Conservation (phyloP, 495 filamentous ascomycete genomes). For the Oidiodendron maius region DNA sequence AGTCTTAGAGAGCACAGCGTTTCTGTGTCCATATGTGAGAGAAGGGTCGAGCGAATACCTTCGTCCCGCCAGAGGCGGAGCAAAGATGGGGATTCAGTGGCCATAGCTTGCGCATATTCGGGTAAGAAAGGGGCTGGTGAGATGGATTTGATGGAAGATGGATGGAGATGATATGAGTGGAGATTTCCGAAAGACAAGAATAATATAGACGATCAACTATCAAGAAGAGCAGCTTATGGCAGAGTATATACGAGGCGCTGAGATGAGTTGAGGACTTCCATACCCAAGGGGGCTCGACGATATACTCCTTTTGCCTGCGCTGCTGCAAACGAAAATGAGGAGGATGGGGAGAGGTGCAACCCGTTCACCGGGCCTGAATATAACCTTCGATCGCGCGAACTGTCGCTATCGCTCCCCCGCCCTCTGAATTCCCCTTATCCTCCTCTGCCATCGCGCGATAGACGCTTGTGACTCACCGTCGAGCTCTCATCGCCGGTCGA, state of each 20-base stretch:
- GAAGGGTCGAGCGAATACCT: constrained; percentile 41
- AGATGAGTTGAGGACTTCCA: background rate
- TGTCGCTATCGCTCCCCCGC: constrained; percentile 5
- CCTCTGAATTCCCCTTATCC: constrained; percentile 2
- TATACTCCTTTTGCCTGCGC: too few relatives aligned
- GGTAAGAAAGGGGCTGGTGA: background rate
- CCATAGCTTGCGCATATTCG: constrained; percentile 26
- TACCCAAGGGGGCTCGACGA: too few relatives aligned
- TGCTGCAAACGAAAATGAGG: too few relatives aligned
- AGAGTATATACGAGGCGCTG: background rate
- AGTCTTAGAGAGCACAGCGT: constrained; percentile 45
- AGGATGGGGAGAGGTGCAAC: constrained; percentile 3
- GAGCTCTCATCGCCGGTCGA: background rate
- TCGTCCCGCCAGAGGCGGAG: constrained; percentile 46
- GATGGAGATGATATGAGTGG: background rate
- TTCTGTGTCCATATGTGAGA: constrained; percentile 40
- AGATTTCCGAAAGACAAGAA: constrained; percentile 2
- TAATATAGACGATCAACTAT: background rate
- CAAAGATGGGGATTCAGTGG: constrained; percentile 17
- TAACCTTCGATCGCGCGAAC: too few relatives aligned
- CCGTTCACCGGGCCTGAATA: constrained; percentile 5
- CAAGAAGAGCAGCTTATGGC: background rate
- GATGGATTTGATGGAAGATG: too few relatives aligned
- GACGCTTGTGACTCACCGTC: constrained; percentile 5
- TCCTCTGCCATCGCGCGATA: constrained; percentile 2